Percentiles rank a stretch among this genome's conserved stretches.
phyloP scores from a whole-genome alignment of 495 filamentous ascomycete genomes.

The Penicillium dipodomyicola region DNA sequence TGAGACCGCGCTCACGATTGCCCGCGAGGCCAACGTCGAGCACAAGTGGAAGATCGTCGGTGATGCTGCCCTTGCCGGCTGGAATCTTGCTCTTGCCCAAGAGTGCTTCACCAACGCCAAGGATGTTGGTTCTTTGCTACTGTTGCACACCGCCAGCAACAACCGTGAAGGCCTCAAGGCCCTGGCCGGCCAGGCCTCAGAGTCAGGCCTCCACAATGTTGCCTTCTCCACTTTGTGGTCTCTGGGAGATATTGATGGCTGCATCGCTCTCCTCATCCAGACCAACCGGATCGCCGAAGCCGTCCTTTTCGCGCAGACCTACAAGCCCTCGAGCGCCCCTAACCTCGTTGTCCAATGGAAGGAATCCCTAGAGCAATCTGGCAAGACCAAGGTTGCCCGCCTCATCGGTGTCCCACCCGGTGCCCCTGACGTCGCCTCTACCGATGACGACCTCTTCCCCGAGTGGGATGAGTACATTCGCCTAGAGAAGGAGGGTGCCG shows the following conservation, averaged over 20 bases:
- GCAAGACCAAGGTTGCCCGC: constrained; percentile 79
- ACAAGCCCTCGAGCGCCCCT: constrained; percentile 75
- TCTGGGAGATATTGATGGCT: constrained; percentile 75
- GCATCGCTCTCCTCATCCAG: constrained; percentile 73
- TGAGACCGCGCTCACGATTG: constrained; percentile 80
- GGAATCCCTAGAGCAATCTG: constrained; percentile 66
- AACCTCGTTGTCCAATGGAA: constrained; percentile 79
- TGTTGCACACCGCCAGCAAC: constrained; percentile 79
- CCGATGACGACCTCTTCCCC: constrained; percentile 90
- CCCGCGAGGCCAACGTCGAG: constrained; percentile 76
- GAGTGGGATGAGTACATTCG: constrained; percentile 90
- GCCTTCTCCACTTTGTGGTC: constrained; percentile 91
- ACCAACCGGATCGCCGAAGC: constrained; percentile 81
- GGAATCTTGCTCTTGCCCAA: constrained; percentile 84
- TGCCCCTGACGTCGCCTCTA: constrained; percentile 47
- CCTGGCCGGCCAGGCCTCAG: constrained; percentile 70
- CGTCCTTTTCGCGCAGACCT: constrained; percentile 88
- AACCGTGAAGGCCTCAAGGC: constrained; percentile 69
- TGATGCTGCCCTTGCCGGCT: constrained; percentile 80
- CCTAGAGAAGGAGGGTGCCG: constrained; percentile 67
- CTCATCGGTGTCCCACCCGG: constrained; percentile 76
- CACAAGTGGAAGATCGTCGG: constrained; percentile 98
- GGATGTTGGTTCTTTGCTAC: constrained; percentile 82
- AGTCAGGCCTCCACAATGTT: constrained; percentile 80
- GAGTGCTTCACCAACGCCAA: constrained; percentile 90